Base-by-base conservation (phyloP, 1,139 yeast genomes). In the Candida pseudoviswanathii region DNA sequence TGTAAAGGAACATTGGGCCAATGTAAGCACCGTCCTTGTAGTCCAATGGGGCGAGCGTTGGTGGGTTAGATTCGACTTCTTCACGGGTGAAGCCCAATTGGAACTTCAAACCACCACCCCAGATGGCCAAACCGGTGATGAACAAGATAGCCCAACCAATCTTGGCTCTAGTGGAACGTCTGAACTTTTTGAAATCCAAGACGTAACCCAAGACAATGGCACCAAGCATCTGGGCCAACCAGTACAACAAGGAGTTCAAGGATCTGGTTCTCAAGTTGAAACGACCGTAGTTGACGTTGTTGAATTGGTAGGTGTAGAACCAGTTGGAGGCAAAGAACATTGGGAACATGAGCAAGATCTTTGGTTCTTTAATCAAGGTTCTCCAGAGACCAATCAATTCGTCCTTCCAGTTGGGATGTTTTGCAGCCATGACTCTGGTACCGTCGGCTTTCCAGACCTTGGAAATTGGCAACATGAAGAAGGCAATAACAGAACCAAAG, bases 291-390 rank as follows among this genome's bases (percentile, higher is more conserved):
- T 82, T 82, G 62, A 78, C 73, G 53, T 79, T 80, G 60, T 81
- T 81, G 58, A 80, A 82, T 64, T 83, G 86, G 64, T 82, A 82
- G 41, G 86, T 80, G 70, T 81, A 81, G 67, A 82, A 83, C 84
- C 84, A 82, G 70, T 83, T 83, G 39, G 86, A 80, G 22, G 84
- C 75, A 58, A 80, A 79, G 63, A 82, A 83, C 81, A 81, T 77
- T 40, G 85, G 85, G 74, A 82, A 81, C 61, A 83, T 58, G 30
- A 77, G 59, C 44, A 71, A 61, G 49, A 78, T 76, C 58, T 66
- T 71, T 48, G 83, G 82, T 55, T 82, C 85, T 32, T 61, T 58
- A 46, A 63, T 65, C 56, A 82, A 68, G 45, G 78, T 63, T 48
- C 59, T 60, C 52, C 65, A 61, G 59, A 82, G 68, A 30, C 71